phyloP scores from a whole-genome alignment of 2,329 filamentous ascomycete species.

The Colletotrichum spinosum region DNA sequence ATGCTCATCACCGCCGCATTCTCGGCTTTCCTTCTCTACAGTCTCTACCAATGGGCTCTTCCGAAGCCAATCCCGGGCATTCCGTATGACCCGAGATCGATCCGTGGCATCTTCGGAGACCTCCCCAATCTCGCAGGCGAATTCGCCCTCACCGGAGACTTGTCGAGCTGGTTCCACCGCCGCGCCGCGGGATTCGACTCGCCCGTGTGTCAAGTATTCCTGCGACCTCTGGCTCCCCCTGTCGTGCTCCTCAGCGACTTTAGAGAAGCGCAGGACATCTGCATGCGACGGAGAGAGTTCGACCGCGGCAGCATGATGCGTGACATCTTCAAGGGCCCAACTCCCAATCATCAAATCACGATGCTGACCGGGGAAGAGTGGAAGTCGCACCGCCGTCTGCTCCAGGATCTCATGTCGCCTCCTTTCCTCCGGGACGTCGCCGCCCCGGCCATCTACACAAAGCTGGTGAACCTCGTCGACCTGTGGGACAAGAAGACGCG shows the following conservation, averaged over 20 bases:
- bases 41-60: constrained; percentile 36
- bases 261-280: constrained; percentile 49
- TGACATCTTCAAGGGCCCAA: constrained; percentile 12
- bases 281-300: constrained; percentile 49
- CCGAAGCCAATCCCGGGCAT: constrained; percentile 31
- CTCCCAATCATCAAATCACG: constrained; percentile 47
- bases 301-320: constrained; percentile 40
- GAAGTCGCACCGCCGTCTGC: constrained; percentile 47
- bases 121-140: constrained; percentile 4
- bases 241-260: constrained; percentile 47
- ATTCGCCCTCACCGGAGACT: not conserved
- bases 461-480: constrained; percentile 44
- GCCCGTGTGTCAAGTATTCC: constrained; percentile 49
- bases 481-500: constrained; percentile 48
- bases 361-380: constrained; percentile 45
- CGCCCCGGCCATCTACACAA: constrained; percentile 48
- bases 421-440: constrained; percentile 48
- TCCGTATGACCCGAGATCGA: constrained; percentile 12
- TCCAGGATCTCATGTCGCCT: constrained; percentile 52
- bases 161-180: constrained; percentile 40
- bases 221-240: constrained; percentile 46
- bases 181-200: constrained; percentile 41
- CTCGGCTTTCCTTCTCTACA: constrained; percentile 1
- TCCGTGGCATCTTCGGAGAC: constrained; percentile 15
- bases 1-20: not conserved